Percentiles rank a stretch among this genome's conserved stretches.
Evolutionary conservation across 495 filamentous ascomycete species (phyloP).

Genomic region (Hypoxylon intermedium): DNA sequence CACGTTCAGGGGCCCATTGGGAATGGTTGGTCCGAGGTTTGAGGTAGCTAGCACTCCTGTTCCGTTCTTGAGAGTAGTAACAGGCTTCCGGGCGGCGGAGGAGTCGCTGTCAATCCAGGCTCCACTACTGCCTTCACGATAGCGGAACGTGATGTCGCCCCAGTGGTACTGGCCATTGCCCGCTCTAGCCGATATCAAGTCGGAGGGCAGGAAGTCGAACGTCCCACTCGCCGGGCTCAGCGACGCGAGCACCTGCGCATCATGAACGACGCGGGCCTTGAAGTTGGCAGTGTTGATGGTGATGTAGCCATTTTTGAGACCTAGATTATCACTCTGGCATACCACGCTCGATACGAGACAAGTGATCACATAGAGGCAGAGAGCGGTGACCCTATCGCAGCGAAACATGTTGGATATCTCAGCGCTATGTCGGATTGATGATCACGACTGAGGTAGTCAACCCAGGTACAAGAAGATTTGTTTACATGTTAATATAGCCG

Average conservation of each 20-base stretch:
- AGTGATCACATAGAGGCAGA: conserved; percentile 36
- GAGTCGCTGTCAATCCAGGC: conserved; percentile 50
- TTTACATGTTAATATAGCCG: conserved; percentile 9
- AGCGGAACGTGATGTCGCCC: conserved; percentile 60
- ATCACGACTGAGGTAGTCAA: not conserved
- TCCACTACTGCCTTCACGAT: conserved; percentile 42
- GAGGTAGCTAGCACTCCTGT: conserved; percentile 41
- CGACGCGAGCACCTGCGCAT: conserved; percentile 51
- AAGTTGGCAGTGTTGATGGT: conserved; percentile 49
- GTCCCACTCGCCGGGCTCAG: conserved; percentile 44
- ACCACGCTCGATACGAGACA: conserved; percentile 49
- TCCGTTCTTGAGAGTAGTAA: conserved; percentile 32
- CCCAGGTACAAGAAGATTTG: not conserved
- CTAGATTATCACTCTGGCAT: conserved; percentile 40
- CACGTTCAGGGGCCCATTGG: conserved; percentile 45
- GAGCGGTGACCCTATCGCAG: not conserved
- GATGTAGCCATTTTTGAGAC: conserved; percentile 46
- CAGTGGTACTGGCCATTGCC: conserved; percentile 59
- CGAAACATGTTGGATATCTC: conserved; percentile 34
- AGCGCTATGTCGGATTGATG: conserved; percentile 19
- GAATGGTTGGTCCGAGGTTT: conserved; percentile 45
- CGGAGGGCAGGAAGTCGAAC: conserved; percentile 60
- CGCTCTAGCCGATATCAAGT: conserved; percentile 48
- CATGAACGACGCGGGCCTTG: conserved; percentile 46
- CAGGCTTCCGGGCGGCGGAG: conserved; percentile 42